phyloP scores from a whole-genome alignment of 2,329 filamentous ascomycete species.

The Bipolaris oryzae region DNA sequence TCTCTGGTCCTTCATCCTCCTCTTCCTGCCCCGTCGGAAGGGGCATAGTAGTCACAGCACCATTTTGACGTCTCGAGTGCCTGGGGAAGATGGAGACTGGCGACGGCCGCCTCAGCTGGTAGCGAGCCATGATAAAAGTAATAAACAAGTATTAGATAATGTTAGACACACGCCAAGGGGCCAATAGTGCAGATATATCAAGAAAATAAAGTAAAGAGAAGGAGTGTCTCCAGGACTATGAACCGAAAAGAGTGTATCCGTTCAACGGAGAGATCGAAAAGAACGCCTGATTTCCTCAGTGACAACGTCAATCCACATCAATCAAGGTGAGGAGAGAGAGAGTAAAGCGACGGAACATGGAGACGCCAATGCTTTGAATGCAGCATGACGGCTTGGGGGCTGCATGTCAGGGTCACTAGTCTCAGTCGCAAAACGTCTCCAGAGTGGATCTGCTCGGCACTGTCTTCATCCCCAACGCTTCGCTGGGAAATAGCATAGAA shows the following conservation, averaged over 20 bases:
- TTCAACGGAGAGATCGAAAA: constrained; percentile 37
- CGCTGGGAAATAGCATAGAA: constrained; percentile 17
- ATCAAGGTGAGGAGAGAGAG: constrained; percentile 23
- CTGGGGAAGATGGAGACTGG: constrained; percentile 30
- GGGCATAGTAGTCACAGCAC: constrained; percentile 16
- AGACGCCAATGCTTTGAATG: constrained; percentile 41
- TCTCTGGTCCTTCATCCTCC: constrained; percentile 25
- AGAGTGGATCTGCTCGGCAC: constrained; percentile 25
- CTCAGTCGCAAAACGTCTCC: constrained; percentile 37
- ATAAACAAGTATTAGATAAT: constrained; percentile 18
- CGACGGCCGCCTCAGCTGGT: constrained; percentile 36
- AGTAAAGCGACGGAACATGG: constrained; percentile 30
- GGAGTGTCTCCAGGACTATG: constrained; percentile 38
- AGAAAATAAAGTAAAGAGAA: constrained; percentile 8
- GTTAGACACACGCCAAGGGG: constrained; percentile 9
- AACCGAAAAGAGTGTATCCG: constrained; percentile 34
- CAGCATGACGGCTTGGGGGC: constrained; percentile 23
- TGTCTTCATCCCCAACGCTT: constrained; percentile 12
- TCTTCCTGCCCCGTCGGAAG: constrained; percentile 6
- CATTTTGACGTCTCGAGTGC: constrained; percentile 28
- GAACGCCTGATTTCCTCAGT: constrained; percentile 25
- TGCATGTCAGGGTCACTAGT: constrained; percentile 21
- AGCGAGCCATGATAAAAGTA: constrained; percentile 31
- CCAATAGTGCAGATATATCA: constrained; percentile 8
- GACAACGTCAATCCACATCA: constrained; percentile 18